A percentile compares a stretch with the other conserved stretches of the same genome.
phyloP scores from a whole-genome alignment of 2,329 filamentous ascomycete species.

The Venturia carpophila region DNA sequence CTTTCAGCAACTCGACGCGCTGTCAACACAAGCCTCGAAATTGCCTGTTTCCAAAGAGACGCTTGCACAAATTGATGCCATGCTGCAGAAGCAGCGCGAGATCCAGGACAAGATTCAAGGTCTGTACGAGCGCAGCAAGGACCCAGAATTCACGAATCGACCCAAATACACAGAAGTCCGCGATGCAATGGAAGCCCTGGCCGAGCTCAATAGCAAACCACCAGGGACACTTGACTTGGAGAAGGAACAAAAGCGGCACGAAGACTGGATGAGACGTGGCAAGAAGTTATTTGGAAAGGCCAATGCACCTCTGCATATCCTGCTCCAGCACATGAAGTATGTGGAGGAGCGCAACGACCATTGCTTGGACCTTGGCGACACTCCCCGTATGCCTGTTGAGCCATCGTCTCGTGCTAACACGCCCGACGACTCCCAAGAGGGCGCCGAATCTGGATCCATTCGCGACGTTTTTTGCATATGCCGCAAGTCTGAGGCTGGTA shows the following conservation, averaged over 20 bases:
- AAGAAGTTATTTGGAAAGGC: slow-evolving; percentile 98
- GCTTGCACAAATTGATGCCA: slow-evolving; percentile 74
- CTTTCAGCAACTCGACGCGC: slow-evolving; percentile 86
- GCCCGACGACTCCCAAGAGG: slow-evolving; percentile 45
- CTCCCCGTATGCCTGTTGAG: slow-evolving; percentile 82
- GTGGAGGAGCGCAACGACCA: slow-evolving; percentile 81
- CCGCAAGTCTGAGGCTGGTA: slow-evolving; percentile 82
- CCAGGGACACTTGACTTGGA: slow-evolving; percentile 86
- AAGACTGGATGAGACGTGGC: slow-evolving; percentile 98
- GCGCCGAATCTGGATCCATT: slow-evolving; percentile 41
- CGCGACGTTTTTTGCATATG: slow-evolving; percentile 96
- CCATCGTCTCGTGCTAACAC: slow-evolving; percentile 78
- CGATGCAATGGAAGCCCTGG: slow-evolving; percentile 77
- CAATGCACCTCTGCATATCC: slow-evolving; percentile 90
- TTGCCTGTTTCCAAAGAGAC: slow-evolving; percentile 80
- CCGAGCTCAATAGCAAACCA: slow-evolving; percentile 87
- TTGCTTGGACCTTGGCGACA: slow-evolving; percentile 87
- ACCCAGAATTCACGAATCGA: slow-evolving; percentile 66
- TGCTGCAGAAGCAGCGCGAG: slow-evolving; percentile 90
- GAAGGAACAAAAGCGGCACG: slow-evolving; percentile 86
- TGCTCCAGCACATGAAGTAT: slow-evolving; percentile 89
- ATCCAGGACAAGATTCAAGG: slow-evolving; percentile 82
- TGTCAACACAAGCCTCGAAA: slow-evolving; percentile 72
- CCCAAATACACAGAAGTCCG: slow-evolving; percentile 86
- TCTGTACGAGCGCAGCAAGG: slow-evolving; percentile 68